Evolutionary conservation across 2,329 filamentous ascomycete genomes (phyloP), one percentile per base, ranked within the genome.

Genomic region (Ophiostoma sp.): DNA sequence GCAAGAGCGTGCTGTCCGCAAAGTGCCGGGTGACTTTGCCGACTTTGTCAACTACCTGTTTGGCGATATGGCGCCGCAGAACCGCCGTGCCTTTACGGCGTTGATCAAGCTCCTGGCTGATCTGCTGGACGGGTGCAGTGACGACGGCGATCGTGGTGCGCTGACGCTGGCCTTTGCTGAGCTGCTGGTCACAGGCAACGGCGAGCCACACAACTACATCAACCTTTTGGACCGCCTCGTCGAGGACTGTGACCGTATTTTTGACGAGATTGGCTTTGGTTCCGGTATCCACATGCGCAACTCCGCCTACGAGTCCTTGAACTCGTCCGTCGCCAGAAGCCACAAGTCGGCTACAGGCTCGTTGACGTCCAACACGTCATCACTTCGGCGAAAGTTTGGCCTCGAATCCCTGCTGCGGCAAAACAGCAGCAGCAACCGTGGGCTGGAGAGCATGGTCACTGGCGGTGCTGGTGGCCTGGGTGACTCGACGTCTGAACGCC

Each of bases 101-200:
- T 88, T 97, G 69, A 91, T 98, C 79, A 95, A 94, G 78, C 86
- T 98, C 42, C 86, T 98, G 31, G 93, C 93, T 0, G 94, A 97
- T 79, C 85, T 98, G 39, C 87, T 98, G 7, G 94, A 97, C 76
- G 94, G 93, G 2, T 97, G 94, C 77, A 91, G 91, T 69, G 97
- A 97, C 78, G 95, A 98, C 79, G 92, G 94, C 42, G 95, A 98
- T 80, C 89, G 95, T 66, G 95, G 95, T 68, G 93, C 93, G 28
- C 83, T 98, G 77, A 98, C 94, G 0, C 89, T 93, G 61, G 93
- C 94, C 0, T 98, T 98, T 83, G 91, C 94, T 0, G 94, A 98
- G 80, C 86, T 98, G 69, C 84, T 98, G 7, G 92, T 96, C 1
- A 88, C 90, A 4, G 91, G 94, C 73, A 63, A 45, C 22, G 71